Evolutionary conservation across 805 yeast species (phyloP).

Genomic region (Ogataea trehaloabstinens): DNA sequence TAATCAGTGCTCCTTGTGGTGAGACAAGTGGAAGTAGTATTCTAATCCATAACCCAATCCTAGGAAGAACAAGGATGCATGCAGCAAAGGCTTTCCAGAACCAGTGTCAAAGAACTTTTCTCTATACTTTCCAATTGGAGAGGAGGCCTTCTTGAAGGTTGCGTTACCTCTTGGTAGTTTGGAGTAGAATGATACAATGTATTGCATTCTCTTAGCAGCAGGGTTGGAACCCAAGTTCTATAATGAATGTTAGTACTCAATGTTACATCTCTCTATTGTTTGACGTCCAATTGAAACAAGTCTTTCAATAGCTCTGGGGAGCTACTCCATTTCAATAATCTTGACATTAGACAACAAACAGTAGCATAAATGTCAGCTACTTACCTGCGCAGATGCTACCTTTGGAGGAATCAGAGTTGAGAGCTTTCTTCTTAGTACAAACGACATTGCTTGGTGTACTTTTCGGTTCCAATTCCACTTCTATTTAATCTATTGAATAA

Average conservation of each 20-base stretch:
- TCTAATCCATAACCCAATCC: constrained; percentile 86
- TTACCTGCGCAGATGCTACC: constrained; percentile 91
- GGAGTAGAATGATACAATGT: constrained; percentile 94
- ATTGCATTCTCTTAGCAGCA: constrained; percentile 93
- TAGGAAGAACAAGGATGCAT: constrained; percentile 66
- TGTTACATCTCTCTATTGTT: too few species aligned
- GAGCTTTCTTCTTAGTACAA: constrained; percentile 85
- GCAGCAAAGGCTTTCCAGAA: constrained; percentile 78
- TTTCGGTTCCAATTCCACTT: neutral
- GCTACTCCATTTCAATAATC: too few species aligned
- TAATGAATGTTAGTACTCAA: constrained; percentile 16
- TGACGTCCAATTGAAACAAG: too few species aligned
- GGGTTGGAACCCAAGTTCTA: constrained; percentile 93
- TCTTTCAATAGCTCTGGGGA: too few species aligned
- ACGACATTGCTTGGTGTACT: constrained; percentile 55
- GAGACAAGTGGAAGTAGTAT: constrained; percentile 85
- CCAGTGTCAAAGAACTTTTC: constrained; percentile 85
- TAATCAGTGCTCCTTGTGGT: constrained; percentile 49
- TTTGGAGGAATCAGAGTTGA: constrained; percentile 98
- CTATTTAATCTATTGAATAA: too few species aligned
- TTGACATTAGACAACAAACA: too few species aligned
- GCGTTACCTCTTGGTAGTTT: constrained; percentile 93
- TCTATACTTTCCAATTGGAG: constrained; percentile 74
- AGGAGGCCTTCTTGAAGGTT: constrained; percentile 65
- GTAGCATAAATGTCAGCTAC: constrained; percentile 35